Evolutionary conservation across 2,329 filamentous ascomycete genomes (phyloP), one percentile per base, ranked within the genome.

Genomic region (Colletotrichum magnum): DNA sequence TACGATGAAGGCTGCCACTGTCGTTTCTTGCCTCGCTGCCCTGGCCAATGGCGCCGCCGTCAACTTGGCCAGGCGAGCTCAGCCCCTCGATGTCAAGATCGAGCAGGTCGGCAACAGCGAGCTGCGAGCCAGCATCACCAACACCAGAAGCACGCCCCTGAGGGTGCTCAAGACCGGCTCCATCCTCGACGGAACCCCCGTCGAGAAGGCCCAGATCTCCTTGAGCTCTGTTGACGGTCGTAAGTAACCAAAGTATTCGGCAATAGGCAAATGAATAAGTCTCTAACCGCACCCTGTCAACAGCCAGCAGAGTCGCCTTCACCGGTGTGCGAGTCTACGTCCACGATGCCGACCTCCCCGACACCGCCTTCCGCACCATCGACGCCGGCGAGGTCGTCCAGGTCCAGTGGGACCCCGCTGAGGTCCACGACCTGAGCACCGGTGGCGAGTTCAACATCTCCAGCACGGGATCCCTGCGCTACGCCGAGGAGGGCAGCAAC

Each of bases 401-500:
- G 71, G 75, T 83, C 36, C 82, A 80, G 39, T 85, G 87, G 60
- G 85, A 88, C 70, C 79, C 85, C 53, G 86, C 84, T 18, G 79
- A 85, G 75, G 80, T 85, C 5, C 85, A 88, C 75, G 83, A 86
- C 59, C 79, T 82, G 26, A 75, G 73, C 52, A 65, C 74, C 32
- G 83, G 84, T 43, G 88, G 88, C 58, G 77, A 80, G 47, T 87
- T 88, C 73, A 84, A 85, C 59, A 77, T 91, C 54, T 81, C 83
- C 59, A 83, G 88, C 2, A 77, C 79, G 6, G 89, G 89, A 9
- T 80, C 82, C 9, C 81, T 91, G 43, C 84, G 85, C 36, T 84
- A 85, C 64, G 85, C 88, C 16, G 81, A 81, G 32, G 78, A 78
- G 47, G 79, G 82, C 73, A 83, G 82, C 52, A 87, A 82, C 57